These are phyloP conservation scores for Phytophthora hibernalis DNA, from an alignment of 352 stramenopile genomes.

Conservation along the genomic window DNA sequence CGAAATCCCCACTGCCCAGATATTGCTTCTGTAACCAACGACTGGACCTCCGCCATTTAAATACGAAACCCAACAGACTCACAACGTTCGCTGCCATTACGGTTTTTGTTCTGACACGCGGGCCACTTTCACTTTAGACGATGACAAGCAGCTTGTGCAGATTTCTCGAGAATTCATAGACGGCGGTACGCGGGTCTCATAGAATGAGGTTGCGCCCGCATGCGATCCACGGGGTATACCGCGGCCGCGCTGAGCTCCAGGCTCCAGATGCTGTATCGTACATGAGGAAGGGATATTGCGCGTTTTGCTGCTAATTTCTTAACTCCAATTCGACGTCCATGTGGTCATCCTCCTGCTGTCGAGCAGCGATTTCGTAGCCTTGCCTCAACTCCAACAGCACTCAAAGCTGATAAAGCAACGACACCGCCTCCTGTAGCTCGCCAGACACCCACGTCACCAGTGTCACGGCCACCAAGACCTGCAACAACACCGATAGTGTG, in stretches of 20 bases:
- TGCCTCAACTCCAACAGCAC: no score
- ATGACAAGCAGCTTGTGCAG: slow-evolving; percentile 19
- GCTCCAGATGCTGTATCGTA: not conserved
- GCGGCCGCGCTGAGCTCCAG: not conserved
- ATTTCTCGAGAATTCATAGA: not conserved
- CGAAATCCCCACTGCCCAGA: not conserved
- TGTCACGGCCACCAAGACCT: no score
- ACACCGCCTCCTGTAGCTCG: no score
- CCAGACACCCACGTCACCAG: no score
- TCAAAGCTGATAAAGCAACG: no score
- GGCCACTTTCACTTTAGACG: slow-evolving; percentile 11
- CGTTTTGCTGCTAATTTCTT: not conserved
- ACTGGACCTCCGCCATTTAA: slow-evolving; percentile 5
- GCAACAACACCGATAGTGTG: no score
- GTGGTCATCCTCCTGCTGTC: not conserved
- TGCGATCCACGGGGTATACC: not conserved
- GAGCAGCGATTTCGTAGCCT: not conserved
- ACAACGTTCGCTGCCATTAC: not conserved
- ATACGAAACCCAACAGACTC: not conserved
- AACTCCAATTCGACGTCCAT: not conserved
- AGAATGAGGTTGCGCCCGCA: not conserved
- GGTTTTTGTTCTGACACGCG: not conserved
- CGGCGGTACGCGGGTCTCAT: not conserved
- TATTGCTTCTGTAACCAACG: slow-evolving; percentile 1
- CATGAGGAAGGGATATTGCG: not conserved